Evolutionary conservation across 306 rosid species (phyloP).

Genomic region (Inga leiocalycina): DNA sequence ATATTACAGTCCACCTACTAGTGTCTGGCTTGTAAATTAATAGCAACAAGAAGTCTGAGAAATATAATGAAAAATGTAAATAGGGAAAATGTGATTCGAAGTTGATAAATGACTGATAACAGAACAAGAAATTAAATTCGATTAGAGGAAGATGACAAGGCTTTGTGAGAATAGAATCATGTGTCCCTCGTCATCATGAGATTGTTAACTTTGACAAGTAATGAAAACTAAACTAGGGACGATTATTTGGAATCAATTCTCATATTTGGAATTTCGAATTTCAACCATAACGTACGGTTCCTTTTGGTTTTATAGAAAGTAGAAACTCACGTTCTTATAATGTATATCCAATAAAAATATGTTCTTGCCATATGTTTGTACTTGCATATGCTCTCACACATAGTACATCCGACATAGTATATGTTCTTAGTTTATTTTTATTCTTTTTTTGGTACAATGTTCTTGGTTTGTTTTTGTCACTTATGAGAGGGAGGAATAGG

Average conservation of each 20-base stretch:
- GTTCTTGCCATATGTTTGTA: neutral
- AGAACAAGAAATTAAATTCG: neutral
- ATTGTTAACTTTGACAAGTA: neutral
- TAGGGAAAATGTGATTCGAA: neutral
- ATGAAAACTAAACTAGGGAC: neutral
- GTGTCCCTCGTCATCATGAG: neutral
- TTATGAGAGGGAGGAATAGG: neutral
- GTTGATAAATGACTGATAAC: neutral
- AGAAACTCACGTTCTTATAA: neutral
- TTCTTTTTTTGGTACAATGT: neutral
- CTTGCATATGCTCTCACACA: neutral
- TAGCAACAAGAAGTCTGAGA: neutral
- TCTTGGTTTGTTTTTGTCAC: too few species aligned
- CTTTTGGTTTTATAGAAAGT: too few species aligned
- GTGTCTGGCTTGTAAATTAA: neutral
- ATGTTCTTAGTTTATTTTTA: neutral
- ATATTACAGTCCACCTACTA: neutral
- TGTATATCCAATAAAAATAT: neutral
- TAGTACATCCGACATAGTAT: neutral
- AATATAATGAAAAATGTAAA: too few species aligned
- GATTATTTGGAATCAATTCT: slow-evolving; percentile 6
- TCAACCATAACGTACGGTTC: neutral
- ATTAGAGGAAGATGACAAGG: neutral
- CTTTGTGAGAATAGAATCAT: neutral
- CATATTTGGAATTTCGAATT: neutral